Evolutionary conservation across 345 rosid genomes (phyloP).

Genomic region (Acer yangbiense): DNA sequence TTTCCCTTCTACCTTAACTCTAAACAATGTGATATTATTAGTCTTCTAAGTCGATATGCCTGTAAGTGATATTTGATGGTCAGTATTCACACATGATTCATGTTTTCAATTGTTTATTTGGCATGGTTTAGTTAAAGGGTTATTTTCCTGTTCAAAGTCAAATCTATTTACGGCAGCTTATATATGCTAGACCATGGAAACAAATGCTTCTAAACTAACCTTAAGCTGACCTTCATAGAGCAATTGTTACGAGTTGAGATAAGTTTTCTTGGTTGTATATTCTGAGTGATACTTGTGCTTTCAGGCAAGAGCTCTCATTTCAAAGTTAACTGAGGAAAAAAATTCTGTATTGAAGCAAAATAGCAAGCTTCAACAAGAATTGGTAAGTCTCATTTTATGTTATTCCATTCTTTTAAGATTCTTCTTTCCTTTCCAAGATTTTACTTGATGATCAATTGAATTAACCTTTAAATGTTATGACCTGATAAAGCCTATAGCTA

Average conservation of each 20-base stretch:
- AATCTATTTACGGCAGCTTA: background rate
- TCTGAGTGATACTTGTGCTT: slow-evolving; percentile 21
- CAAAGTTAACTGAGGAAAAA: slow-evolving; percentile 63
- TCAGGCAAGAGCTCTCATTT: slow-evolving; percentile 55
- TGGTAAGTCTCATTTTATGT: slow-evolving; percentile 46
- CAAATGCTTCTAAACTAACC: background rate
- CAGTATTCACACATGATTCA: background rate
- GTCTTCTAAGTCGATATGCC: background rate
- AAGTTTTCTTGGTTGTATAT: background rate
- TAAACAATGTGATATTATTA: background rate
- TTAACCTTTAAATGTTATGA: background rate
- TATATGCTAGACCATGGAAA: background rate
- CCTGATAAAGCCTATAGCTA: background rate
- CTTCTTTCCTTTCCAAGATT: background rate
- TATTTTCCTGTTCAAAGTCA: background rate
- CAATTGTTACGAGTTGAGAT: background rate
- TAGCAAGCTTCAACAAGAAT: slow-evolving; percentile 59
- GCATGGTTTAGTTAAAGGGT: background rate
- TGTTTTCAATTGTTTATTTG: background rate
- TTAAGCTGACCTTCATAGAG: background rate
- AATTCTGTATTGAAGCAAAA: slow-evolving; percentile 48
- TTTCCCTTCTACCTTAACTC: slow-evolving; percentile 7
- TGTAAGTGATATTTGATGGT: background rate
- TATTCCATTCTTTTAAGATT: background rate
- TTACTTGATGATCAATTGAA: background rate